phyloP scores from a whole-genome alignment of 768 basidiomycete genomes.

The Lentinula edodes region DNA sequence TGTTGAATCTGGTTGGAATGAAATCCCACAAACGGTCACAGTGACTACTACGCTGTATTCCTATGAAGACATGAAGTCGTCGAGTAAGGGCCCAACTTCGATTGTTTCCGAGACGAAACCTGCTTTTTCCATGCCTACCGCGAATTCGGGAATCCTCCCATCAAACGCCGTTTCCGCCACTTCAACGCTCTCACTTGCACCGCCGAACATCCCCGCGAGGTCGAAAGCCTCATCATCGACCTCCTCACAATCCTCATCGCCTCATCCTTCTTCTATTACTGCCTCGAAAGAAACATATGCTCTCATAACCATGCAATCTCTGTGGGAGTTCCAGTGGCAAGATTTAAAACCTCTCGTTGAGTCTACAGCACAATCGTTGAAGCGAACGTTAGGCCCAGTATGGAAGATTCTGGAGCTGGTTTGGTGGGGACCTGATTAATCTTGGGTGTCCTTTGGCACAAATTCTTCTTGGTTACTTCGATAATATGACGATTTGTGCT shows the following conservation, averaged over 20 bases:
- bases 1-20: conserved; percentile 4
- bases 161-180: no score
- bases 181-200: not conserved
- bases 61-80: conserved; percentile 1
- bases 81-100: not conserved
- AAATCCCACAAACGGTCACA: not conserved
- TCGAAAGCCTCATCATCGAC: not conserved
- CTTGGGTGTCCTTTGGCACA: no score
- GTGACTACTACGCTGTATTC: conserved; percentile 7
- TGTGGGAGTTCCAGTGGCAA: not conserved
- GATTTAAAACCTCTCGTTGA: conserved; percentile 1
- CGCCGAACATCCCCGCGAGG: not conserved
- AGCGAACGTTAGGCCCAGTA: not conserved
- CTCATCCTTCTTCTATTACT: not conserved
- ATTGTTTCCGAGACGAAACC: not conserved
- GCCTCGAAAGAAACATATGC: not conserved
- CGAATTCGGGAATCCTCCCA: not conserved
- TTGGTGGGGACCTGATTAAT: not conserved
- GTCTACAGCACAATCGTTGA: not conserved
- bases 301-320: not conserved
- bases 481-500: not conserved
- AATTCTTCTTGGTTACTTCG: not conserved
- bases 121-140: not conserved
- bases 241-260: not conserved
- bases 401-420: not conserved